These are phyloP conservation scores for Emmonsiellopsis sp. DNA, from an alignment of 2,329 filamentous ascomycete genomes.

Conservation along the genomic window DNA sequence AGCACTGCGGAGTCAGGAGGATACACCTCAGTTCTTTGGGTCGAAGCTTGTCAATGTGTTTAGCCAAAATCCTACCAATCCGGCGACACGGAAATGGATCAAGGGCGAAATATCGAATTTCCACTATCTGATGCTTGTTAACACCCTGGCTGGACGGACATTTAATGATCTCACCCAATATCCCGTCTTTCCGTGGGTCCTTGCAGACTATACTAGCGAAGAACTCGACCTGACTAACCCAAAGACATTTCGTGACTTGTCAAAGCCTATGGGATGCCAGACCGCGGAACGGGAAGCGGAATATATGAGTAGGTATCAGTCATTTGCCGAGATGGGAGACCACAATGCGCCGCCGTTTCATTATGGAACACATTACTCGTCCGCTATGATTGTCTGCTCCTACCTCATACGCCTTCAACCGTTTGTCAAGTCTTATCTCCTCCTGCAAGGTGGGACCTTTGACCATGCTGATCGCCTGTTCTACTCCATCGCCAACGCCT, in stretches of 20 bases:
- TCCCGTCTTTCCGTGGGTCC: slow-evolving; percentile 93
- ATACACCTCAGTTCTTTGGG: slow-evolving; percentile 59
- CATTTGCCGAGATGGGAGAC: slow-evolving; percentile 85
- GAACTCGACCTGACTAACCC: slow-evolving; percentile 81
- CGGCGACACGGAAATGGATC: slow-evolving; percentile 81
- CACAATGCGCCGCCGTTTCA: slow-evolving; percentile 70
- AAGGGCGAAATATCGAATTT: slow-evolving; percentile 96
- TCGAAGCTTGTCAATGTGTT: slow-evolving; percentile 91
- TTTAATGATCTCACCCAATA: slow-evolving; percentile 99
- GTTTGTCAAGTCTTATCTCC: slow-evolving; percentile 89
- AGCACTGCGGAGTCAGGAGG: slow-evolving; percentile 60
- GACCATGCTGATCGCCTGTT: slow-evolving; percentile 94
- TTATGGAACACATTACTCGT: slow-evolving; percentile 97
- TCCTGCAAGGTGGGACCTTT: slow-evolving; percentile 91
- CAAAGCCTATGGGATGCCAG: slow-evolving; percentile 94
- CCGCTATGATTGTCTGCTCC: slow-evolving; percentile 95
- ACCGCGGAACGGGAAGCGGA: slow-evolving; percentile 64
- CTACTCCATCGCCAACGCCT: slow-evolving; percentile 82
- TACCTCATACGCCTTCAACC: slow-evolving; percentile 92
- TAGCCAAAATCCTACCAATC: slow-evolving; percentile 69
- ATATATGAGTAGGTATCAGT: slow-evolving; percentile 74
- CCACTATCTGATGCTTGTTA: slow-evolving; percentile 96
- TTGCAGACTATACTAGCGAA: slow-evolving; percentile 91
- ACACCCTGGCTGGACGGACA: slow-evolving; percentile 90
- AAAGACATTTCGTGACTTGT: slow-evolving; percentile 77